Base-by-base conservation (phyloP, 2,329 filamentous ascomycete species). In the Pseudogymnoascus sp. region DNA sequence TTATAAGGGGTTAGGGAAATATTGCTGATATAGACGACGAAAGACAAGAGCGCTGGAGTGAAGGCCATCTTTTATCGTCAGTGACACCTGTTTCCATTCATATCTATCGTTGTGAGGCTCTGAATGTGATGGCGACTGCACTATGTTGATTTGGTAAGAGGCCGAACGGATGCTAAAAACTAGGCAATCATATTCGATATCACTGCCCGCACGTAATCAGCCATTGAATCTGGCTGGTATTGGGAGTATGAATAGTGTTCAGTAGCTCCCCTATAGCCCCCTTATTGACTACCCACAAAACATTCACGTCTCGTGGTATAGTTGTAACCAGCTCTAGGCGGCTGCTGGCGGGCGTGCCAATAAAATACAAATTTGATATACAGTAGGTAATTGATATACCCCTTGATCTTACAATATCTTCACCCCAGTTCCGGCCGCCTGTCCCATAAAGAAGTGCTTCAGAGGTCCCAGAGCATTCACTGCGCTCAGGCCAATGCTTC, bases 361-460 rank as follows among this genome's bases (percentile, higher is more conserved):
- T 52, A 52, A 19, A 52, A 52, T 52, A 52, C 45, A 52, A 52
- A 19, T 52, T 52, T 52, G 26, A 30, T 33, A 26, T 52, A 52
- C 26, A 52, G 26, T 45, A 26, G 23, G 39, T 52, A 30, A 30
- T 52, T 30, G 45, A 30, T 33, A 33, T 19, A 52, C 18, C 45
- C 45, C 45, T 12, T 52, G 26, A 5, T 34, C 15, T 59, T 61
- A 71, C 52, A 75, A 71, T n/a, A 79, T 66, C 67, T 78, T 81
- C 39, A 72, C 66, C 5, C 80, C 79, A 39, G 75, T 79, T 5
- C 81, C 81, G 7, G 82, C 80, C 7, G 83, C 83, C 71, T 84
- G 82, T 58, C 82, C 82, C 92, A 97, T 97, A 63, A 97, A 79
- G 70, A 92, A 90, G 45, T 79, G 82, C 79, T 97, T 97, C 60